Evolutionary conservation across 2,329 filamentous ascomycete species (phyloP).

Genomic region (Alternaria sp.): DNA sequence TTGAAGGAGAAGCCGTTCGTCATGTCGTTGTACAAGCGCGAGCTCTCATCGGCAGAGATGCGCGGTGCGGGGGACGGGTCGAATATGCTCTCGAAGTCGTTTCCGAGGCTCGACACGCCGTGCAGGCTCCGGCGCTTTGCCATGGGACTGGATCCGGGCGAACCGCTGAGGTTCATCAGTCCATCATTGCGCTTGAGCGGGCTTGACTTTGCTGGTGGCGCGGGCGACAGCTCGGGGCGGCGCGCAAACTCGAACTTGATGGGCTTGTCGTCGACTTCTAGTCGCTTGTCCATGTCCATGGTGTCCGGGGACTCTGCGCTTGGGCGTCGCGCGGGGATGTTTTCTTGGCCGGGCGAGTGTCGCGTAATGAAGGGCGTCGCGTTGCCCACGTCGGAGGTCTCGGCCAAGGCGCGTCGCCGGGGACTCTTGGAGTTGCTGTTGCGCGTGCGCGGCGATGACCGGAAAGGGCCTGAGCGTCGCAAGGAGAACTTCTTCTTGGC

Average conservation of each 20-base stretch:
- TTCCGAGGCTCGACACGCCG: conserved; percentile 66
- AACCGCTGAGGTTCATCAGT: conserved; percentile 83
- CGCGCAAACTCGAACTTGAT: conserved; percentile 56
- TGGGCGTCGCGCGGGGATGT: conserved; percentile 43
- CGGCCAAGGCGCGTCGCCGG: conserved; percentile 71
- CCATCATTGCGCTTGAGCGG: conserved; percentile 92
- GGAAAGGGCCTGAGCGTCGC: conserved; percentile 57
- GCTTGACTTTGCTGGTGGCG: conserved; percentile 70
- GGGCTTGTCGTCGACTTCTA: conserved; percentile 51
- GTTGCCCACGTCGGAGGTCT: conserved; percentile 75
- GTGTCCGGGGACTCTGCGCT: conserved; percentile 32
- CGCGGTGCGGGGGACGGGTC: conserved; percentile 57
- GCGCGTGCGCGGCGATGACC: conserved; percentile 68
- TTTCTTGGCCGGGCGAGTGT: conserved; percentile 56
- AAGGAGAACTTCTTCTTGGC: conserved; percentile 63
- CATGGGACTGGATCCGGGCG: conserved; percentile 80
- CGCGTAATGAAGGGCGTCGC: conserved; percentile 61
- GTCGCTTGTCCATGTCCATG: conserved; percentile 51
- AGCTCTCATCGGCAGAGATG: conserved; percentile 26
- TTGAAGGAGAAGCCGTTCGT: conserved; percentile 40
- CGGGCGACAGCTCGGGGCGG: conserved; percentile 38
- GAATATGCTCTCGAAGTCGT: conserved; percentile 75
- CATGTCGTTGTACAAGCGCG: conserved; percentile 38
- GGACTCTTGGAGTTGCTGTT: conserved; percentile 76
- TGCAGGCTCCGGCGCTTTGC: conserved; percentile 91